Base-by-base conservation (phyloP, 2,329 filamentous ascomycete species). In the Monilinia aucupariae region DNA sequence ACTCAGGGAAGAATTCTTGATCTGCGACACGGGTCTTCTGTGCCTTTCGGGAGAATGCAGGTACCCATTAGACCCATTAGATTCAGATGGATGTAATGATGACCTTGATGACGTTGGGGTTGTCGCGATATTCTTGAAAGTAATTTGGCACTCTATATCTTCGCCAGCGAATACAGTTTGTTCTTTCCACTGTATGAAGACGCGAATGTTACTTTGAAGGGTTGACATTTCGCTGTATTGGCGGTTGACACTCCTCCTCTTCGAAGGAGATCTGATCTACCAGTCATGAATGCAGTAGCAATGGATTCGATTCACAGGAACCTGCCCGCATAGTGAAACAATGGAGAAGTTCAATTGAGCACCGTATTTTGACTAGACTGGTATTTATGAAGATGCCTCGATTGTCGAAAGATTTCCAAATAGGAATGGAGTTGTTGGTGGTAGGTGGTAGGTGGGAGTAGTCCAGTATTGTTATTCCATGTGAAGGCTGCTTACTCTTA, bases 141-240 rank as follows among this genome's bases (percentile, higher is more conserved):
- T 97, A 75, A 99, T 96, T 69, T 88, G 92, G 78, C 94, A 97
- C 78, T 92, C 90, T 73, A 97, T 85, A 73, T 96, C 89, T 80
- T 99, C 94, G 76, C 94, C 94, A 63, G 94, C 91, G 78, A 97
- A 99, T 71, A 99, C 91, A 66, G 90, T 92, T 76, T 93, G 87
- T 74, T 96, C 90, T 75, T 91, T 89, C 90, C 93, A 99, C 78
- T 88, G 87, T 76, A 99, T 91, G 76, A 93, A 96, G 77, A 97
- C 93, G 76, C 92, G 90, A 75, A 99, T 91, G 80, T 96, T 93
- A 77, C 82, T 84, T 74, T 79, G 78, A 75, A 80, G 79, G 66
- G 74, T 69, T 62, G 72, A 73, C 70, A 74, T 74, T 62, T 71
- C 68, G 68, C 56, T 63, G 63, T 66, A 48, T 60, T 34, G 61